Base-by-base conservation (phyloP, 257 asterid species). In the Solanum pinnatisectum region DNA sequence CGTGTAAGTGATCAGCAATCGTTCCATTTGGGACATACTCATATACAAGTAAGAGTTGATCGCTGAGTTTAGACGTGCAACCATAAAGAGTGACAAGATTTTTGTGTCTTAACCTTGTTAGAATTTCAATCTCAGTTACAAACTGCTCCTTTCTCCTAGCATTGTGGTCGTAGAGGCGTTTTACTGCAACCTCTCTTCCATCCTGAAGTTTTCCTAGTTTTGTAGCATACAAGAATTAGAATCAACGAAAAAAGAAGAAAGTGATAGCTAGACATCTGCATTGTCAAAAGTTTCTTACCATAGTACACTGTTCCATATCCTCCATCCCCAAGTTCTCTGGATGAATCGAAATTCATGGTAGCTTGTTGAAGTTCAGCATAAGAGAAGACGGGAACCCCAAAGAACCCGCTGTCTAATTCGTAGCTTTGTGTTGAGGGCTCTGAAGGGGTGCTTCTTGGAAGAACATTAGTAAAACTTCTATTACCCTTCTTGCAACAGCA, bases 21-120 rank as follows among this genome's bases (percentile, higher is more conserved):
- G 89, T 87, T 83, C 89, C 89, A 68, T 87, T 87, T 15, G 87
- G 84, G 40, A 87, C 85, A n/a, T 77, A 87, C 25, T 87, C 89
- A 4, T 87, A 87, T 0, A 87, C 89, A 6, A 87, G 83, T 30
- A 87, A 0, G 35, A 87, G 89, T 68, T 82, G 83, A 18, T 49
- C 33, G 74, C 89, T 83, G 27, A 46, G 20, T 49, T 37, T 83
- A 12, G 89, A 87, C 37, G 89, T 87, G 83, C 89, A 87, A 3
- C 89, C 89, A 65, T 81, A 83, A 33, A 87, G 89, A 49, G 63
- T 27, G 7, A 87, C 89, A 30, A 87, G 89, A 72, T 87, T 87
- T 68, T 70, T 49, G 83, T 87, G 89, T 18, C 89, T 87, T 20
- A 87, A 32, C 23, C 89, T 63, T 46, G 89, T 84, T 20, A 87